Base-by-base conservation (phyloP, 495 filamentous ascomycete species). In the Aspergillus diversus region DNA sequence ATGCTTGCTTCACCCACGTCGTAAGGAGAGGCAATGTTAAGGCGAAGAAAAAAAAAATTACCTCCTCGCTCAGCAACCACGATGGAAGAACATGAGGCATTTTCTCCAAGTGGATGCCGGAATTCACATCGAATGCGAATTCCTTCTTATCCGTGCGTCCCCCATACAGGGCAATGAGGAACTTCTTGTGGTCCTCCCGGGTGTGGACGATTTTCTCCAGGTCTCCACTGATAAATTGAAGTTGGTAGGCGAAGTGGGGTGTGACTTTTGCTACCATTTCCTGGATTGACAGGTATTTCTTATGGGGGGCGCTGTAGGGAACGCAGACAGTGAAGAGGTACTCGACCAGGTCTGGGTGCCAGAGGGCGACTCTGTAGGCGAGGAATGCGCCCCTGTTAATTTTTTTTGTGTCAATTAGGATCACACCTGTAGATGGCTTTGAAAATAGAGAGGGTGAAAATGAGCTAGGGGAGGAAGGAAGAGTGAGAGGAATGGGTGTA, bases 201-300 rank as follows among this genome's bases (percentile, higher is more conserved):
- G 82, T 79, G 6, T 74, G 73, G 27, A 93, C 68, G 6, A 75
- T 70, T 33, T 75, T 75, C 69, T 94, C 90, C 17, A 94, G 77
- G 11, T 89, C 85, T 0, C 83, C 83, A 32, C 86, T 83, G 0
- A 78, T 81, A 35, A 98, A 83, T 39, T 93, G 91, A 42, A 96
- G 66, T 77, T 98, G 94, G 72, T 98, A 98, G 17, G 67, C 80
- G 70, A 92, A 92, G 65, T 90, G 87, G n/a, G 92, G 92, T 43
- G 89, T 61, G n/a, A 75, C 69, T 12, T 66, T 82, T 9, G 75
- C 69, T 5, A 90, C 84, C 4, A 92, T 63, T 4, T 84, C 62
- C 55, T 88, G 81, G 0, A 87, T 65, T 0, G 85, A 69, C 5
- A 81, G 16, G 61, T 80, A 89, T 35, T 72, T 66, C 50, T 77